Evolutionary conservation across 768 basidiomycete genomes (phyloP).

Genomic region (Termitomyces sp.): DNA sequence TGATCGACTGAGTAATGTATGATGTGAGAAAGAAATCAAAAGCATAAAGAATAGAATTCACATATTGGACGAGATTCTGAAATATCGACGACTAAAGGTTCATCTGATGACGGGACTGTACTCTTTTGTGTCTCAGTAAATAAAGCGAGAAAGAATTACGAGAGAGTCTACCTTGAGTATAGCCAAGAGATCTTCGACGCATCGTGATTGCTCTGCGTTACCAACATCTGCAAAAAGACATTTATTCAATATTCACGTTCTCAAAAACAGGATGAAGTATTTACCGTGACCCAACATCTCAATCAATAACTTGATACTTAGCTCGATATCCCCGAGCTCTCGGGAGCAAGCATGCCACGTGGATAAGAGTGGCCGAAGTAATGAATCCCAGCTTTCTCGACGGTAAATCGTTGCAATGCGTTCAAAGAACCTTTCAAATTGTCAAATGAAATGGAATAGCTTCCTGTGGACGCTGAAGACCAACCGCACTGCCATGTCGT

Average conservation of each 20-base stretch:
- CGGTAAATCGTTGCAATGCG: constrained; percentile 86
- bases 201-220: constrained; percentile 40
- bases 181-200: constrained; percentile 63
- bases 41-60: constrained; percentile 27
- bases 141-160: not conserved
- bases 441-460: not conserved
- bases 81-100: constrained; percentile 55
- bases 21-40: constrained; percentile 3
- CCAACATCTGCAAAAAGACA: constrained; percentile 21
- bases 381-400: constrained; percentile 72
- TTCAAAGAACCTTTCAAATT: constrained; percentile 77
- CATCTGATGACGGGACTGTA: constrained; percentile 59
- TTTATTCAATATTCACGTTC: not conserved
- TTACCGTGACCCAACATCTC: constrained; percentile 82
- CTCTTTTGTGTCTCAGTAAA: constrained; percentile 37
- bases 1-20: constrained; percentile 46
- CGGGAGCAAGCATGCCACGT: constrained; percentile 84
- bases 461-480: constrained; percentile 12
- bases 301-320: constrained; percentile 68
- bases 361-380: constrained; percentile 68
- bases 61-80: constrained; percentile 58
- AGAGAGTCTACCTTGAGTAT: constrained; percentile 54
- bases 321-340: constrained; percentile 68
- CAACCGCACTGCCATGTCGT: constrained; percentile 83
- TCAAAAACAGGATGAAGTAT: not conserved